phyloP scores from a whole-genome alignment of 169 alveolate genomes.

The Plasmodium ovale region DNA sequence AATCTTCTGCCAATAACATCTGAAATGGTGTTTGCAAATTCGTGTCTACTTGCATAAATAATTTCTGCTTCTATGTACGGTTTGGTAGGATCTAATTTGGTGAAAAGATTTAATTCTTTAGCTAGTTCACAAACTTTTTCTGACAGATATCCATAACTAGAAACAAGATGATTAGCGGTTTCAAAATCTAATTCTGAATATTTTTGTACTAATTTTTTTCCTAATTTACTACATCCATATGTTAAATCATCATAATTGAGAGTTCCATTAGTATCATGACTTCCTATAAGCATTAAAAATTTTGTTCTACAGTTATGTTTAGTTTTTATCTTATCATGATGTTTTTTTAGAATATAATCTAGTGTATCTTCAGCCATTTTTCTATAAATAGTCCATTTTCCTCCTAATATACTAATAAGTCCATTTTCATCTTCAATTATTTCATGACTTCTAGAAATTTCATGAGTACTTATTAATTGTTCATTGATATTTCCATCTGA shows the following conservation, averaged over 20 bases:
- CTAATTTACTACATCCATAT: conserved; percentile 79
- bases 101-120: conserved; percentile 75
- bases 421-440: conserved; percentile 90
- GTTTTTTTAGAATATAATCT: conserved; percentile 77
- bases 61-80: conserved; percentile 86
- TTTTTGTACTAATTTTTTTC: conserved; percentile 74
- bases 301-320: conserved; percentile 84
- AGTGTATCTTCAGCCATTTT: conserved; percentile 93
- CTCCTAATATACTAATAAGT: conserved; percentile 93
- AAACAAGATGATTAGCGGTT: conserved; percentile 81
- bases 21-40: conserved; percentile 85
- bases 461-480: conserved; percentile 80
- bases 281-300: conserved; percentile 78
- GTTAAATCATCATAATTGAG: conserved; percentile 78
- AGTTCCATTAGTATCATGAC: conserved; percentile 80
- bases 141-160: conserved; percentile 85
- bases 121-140: conserved; percentile 83
- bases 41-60: conserved; percentile 83
- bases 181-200: conserved; percentile 74
- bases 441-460: conserved; percentile 92
- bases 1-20: conserved; percentile 88
- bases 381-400: conserved; percentile 96
- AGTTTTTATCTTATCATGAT: conserved; percentile 63
- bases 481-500: conserved; percentile 38
- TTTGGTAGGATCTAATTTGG: conserved; percentile 78